phyloP scores from a whole-genome alignment of 495 filamentous ascomycete species.

The Paragyromitra xinjiangensis region DNA sequence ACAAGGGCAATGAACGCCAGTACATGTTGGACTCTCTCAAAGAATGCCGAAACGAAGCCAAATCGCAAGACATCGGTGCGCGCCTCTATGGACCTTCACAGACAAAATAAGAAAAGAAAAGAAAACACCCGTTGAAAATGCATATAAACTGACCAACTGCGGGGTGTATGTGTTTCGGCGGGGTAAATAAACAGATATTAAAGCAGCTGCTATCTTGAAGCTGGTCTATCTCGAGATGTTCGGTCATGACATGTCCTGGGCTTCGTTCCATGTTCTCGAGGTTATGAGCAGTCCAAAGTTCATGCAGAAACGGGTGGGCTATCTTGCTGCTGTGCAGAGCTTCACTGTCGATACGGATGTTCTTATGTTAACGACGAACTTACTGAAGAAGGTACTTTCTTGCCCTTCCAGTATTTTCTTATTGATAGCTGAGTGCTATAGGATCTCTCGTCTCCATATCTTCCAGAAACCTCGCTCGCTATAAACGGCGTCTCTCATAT shows the following conservation, averaged over 20 bases:
- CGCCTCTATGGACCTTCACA: conserved; percentile 12
- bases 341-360: conserved; percentile 96
- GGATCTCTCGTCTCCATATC: conserved; percentile 80
- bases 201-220: conserved; percentile 93
- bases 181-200: conserved; percentile 73
- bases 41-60: conserved; percentile 93
- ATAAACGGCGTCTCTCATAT: conserved; percentile 89
- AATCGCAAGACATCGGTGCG: conserved; percentile 86
- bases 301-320: conserved; percentile 91
- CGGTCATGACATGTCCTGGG: conserved; percentile 99
- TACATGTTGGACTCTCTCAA: conserved; percentile 90
- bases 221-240: conserved; percentile 98
- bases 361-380: conserved; percentile 95
- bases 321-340: conserved; percentile 95
- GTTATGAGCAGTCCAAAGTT: conserved; percentile 98
- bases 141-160: conserved; percentile 55
- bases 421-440: conserved; percentile 57
- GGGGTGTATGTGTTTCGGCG: conserved; percentile 38
- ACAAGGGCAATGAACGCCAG: conserved; percentile 91
- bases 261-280: conserved; percentile 95
- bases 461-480: conserved; percentile 81
- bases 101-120: not conserved
- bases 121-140: conserved; percentile 1
- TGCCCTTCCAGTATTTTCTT: not conserved
- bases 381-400: conserved; percentile 83